Conservation (phyloP, 495 filamentous ascomycete genomes). For the Penicillium fimorum region DNA sequence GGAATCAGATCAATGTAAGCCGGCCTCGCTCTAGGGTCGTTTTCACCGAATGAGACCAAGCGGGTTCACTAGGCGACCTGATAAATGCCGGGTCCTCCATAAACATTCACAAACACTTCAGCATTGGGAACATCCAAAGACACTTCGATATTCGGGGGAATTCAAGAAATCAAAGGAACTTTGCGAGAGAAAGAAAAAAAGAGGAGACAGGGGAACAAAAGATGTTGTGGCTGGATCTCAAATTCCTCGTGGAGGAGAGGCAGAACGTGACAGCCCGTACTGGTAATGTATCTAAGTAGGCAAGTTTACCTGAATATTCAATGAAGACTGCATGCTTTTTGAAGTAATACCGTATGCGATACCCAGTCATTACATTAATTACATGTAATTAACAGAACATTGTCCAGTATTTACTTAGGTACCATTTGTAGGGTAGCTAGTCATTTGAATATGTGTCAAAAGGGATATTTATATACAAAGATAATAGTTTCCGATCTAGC, state of each 20-base stretch:
- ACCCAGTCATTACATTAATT: background rate
- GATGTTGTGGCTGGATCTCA: constrained; percentile 26
- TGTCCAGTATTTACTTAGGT: background rate
- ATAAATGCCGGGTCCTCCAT: constrained; percentile 9
- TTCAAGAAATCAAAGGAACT: background rate
- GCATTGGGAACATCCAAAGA: background rate
- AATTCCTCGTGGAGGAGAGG: constrained; percentile 28
- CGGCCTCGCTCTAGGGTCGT: background rate
- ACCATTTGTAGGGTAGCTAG: background rate
- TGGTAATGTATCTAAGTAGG: background rate
- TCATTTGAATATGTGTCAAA: no score
- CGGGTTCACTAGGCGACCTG: background rate
- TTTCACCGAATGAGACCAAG: constrained; percentile 2
- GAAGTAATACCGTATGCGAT: background rate
- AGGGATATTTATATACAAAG: no score
- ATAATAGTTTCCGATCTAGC: no score
- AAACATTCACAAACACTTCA: constrained; percentile 1
- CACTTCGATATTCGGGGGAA: background rate
- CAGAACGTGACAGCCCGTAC: constrained; percentile 20
- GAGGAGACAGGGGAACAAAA: constrained; percentile 3
- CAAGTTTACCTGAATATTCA: background rate
- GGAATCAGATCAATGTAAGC: background rate
- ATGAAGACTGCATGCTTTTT: background rate
- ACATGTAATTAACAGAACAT: background rate
- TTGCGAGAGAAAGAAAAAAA: background rate